phyloP scores from a whole-genome alignment of 805 yeast species.

The Lipomyces kockii region DNA sequence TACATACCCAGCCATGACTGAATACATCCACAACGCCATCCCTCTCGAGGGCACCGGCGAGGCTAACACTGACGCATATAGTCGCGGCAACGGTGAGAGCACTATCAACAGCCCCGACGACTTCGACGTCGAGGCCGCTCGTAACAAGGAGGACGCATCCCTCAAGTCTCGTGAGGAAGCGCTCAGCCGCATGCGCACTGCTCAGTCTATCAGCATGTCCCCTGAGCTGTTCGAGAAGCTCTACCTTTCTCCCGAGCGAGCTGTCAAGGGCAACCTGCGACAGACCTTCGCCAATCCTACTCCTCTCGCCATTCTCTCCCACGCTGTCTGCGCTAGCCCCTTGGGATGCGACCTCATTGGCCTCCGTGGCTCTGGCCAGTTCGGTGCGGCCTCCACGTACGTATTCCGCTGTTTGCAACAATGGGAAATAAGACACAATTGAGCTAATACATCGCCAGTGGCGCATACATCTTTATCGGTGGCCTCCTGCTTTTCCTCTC shows the following conservation, averaged over 20 bases:
- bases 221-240: constrained; percentile 38
- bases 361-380: constrained; percentile 36
- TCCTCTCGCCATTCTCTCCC: constrained; percentile 33
- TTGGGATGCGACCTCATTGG: constrained; percentile 36
- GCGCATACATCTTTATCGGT: constrained; percentile 32
- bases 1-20: too few relatives aligned
- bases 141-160: constrained; percentile 21
- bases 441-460: constrained; percentile 10
- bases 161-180: constrained; percentile 12
- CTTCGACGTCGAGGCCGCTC: constrained; percentile 23
- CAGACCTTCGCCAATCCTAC: constrained; percentile 38
- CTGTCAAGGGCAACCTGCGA: constrained; percentile 31
- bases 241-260: constrained; percentile 33
- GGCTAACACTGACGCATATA: too few relatives aligned
- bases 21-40: too few relatives aligned
- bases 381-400: constrained; percentile 35
- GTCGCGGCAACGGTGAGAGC: neutral
- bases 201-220: constrained; percentile 32
- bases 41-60: too few relatives aligned
- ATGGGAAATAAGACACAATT: too few relatives aligned
- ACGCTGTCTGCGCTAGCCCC: constrained; percentile 28
- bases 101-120: constrained; percentile 6
- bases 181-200: constrained; percentile 38
- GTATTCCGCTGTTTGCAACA: neutral
- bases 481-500: constrained; percentile 31